These are phyloP conservation scores for Hydnomerulius pinastri DNA, from an alignment of 768 basidiomycete species.

Conservation along the genomic window DNA sequence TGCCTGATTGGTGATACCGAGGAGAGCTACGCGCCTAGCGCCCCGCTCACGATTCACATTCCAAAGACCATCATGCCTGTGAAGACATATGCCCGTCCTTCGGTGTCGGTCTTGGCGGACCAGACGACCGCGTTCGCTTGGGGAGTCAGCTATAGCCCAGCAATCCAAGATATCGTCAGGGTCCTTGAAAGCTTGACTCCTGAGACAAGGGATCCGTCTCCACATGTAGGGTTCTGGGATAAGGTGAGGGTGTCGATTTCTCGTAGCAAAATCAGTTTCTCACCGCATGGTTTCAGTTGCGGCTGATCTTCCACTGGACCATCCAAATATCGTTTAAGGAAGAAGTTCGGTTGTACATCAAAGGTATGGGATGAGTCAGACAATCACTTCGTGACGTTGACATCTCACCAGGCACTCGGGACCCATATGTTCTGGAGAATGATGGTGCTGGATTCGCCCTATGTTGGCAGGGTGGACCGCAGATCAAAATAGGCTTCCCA, in stretches of 20 bases:
- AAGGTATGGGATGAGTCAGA: slow-evolving; percentile 52
- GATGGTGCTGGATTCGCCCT: slow-evolving; percentile 86
- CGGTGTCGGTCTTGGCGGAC: slow-evolving; percentile 64
- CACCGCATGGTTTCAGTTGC: slow-evolving; percentile 45
- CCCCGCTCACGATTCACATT: slow-evolving; percentile 58
- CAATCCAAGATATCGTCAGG: slow-evolving; percentile 83
- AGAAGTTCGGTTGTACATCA: slow-evolving; percentile 80
- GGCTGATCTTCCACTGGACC: slow-evolving; percentile 85
- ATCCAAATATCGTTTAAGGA: slow-evolving; percentile 63
- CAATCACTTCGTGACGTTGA: slow-evolving; percentile 10
- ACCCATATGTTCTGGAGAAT: slow-evolving; percentile 72
- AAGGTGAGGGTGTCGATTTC: slow-evolving; percentile 53
- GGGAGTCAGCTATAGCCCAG: slow-evolving; percentile 86
- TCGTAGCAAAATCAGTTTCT: not conserved
- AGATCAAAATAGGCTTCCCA: slow-evolving; percentile 64
- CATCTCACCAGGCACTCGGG: slow-evolving; percentile 62
- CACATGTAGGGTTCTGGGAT: slow-evolving; percentile 92
- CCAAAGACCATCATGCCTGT: slow-evolving; percentile 96
- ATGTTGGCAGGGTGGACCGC: slow-evolving; percentile 78
- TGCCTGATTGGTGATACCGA: slow-evolving; percentile 63
- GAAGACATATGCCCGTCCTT: slow-evolving; percentile 85
- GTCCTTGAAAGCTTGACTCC: slow-evolving; percentile 80
- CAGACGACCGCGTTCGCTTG: slow-evolving; percentile 77
- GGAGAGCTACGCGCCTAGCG: slow-evolving; percentile 51
- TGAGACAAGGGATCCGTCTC: slow-evolving; percentile 78